Evolutionary conservation across 2,329 filamentous ascomycete species (phyloP).

Genomic region (Colletotrichum brevisporum): DNA sequence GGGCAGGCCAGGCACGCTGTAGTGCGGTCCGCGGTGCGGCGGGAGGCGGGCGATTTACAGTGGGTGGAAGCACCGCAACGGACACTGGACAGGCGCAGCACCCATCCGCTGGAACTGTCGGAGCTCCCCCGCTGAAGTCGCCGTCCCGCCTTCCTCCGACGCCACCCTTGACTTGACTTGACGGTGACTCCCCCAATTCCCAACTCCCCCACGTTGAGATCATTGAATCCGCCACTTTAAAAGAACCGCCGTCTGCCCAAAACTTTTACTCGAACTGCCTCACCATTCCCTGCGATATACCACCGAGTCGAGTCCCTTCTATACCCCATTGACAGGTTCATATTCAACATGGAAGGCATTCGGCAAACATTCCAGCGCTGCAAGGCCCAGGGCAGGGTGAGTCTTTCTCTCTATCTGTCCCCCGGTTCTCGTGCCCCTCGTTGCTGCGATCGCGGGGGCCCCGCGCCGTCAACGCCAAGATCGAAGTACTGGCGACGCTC

Average conservation of each 20-base stretch:
- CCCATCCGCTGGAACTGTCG: background rate
- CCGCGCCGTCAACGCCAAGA: conserved; percentile 12
- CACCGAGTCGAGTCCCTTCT: conserved; percentile 19
- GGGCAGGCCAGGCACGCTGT: too few species aligned
- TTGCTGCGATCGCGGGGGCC: conserved; percentile 35
- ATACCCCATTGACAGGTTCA: conserved; percentile 27
- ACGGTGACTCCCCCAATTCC: conserved; percentile 9
- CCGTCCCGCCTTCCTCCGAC: conserved; percentile 20
- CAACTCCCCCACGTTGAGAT: conserved; percentile 24
- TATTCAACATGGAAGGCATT: conserved; percentile 66
- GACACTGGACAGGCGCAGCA: too few species aligned
- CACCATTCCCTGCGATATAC: conserved; percentile 1
- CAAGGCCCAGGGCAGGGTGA: conserved; percentile 71
- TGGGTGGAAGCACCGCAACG: too few species aligned
- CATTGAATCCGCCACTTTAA: conserved; percentile 21
- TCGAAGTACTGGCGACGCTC: background rate
- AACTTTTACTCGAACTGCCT: background rate
- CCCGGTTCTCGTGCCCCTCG: conserved; percentile 45
- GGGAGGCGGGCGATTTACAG: too few species aligned
- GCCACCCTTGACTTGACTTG: conserved; percentile 1
- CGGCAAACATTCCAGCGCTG: conserved; percentile 72
- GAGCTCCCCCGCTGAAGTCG: conserved; percentile 20
- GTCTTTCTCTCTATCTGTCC: conserved; percentile 47
- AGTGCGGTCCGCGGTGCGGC: too few species aligned
- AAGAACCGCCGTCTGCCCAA: conserved; percentile 25